Conservation (phyloP, 176 grass and related monocot species). For the Chrysopogon serrulatus region DNA sequence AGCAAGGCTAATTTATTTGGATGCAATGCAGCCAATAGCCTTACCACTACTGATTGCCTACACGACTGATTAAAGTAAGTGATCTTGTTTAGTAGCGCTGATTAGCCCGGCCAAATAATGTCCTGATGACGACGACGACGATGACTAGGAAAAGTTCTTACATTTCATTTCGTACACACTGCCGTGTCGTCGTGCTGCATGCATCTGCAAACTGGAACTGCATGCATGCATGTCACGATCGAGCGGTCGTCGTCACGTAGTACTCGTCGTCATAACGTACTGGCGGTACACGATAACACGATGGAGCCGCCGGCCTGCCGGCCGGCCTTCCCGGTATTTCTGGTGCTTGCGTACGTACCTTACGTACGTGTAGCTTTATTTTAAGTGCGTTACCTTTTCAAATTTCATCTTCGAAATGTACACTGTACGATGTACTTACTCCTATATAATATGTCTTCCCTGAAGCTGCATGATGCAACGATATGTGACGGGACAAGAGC, state of each 20-base stretch:
- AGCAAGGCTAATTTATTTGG: background rate
- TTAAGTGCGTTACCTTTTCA: background rate
- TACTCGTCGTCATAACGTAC: background rate
- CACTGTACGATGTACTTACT: no score
- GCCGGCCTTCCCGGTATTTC: conserved; percentile 30
- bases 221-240: background rate
- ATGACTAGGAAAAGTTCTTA: background rate
- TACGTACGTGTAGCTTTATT: background rate
- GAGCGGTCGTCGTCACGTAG: background rate
- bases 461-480: no score
- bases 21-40: background rate
- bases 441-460: no score
- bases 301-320: background rate
- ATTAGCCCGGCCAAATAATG: background rate
- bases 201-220: no score
- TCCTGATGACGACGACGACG: background rate
- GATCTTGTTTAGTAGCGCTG: background rate
- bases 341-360: background rate
- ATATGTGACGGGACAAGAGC: background rate
- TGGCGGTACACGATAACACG: no score
- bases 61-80: background rate
- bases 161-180: background rate
- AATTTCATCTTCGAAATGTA: background rate
- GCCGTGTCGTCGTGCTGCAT: background rate
- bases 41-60: background rate